phyloP scores from a whole-genome alignment of 352 stramenopile species.

The Phytophthora foliorum region DNA sequence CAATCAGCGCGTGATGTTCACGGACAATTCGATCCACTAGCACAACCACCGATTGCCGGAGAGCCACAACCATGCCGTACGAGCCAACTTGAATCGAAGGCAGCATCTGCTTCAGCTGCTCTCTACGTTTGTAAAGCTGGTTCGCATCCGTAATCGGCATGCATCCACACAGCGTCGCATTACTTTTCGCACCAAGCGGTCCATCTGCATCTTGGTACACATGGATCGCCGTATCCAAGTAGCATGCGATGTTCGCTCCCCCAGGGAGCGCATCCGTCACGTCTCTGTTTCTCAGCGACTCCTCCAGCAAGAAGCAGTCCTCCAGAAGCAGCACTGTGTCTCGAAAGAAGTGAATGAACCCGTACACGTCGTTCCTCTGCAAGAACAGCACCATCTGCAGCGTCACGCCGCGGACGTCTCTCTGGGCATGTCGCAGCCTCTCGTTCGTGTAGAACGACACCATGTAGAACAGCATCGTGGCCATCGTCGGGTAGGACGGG shows the following conservation, averaged over 20 bases:
- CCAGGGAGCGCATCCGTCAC: conserved; percentile 23
- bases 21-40: conserved; percentile 45
- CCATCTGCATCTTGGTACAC: conserved; percentile 72
- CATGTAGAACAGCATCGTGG: conserved; percentile 82
- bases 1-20: conserved; percentile 45
- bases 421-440: conserved; percentile 45
- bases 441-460: conserved; percentile 72
- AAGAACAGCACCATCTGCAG: conserved; percentile 68
- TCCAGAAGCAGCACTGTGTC: conserved; percentile 63
- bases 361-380: conserved; percentile 60
- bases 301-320: conserved; percentile 68
- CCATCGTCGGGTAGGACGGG: conserved; percentile 57
- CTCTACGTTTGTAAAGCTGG: conserved; percentile 41
- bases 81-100: conserved; percentile 57
- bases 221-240: conserved; percentile 69
- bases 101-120: conserved; percentile 62
- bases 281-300: conserved; percentile 47
- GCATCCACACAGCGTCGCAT: conserved; percentile 55
- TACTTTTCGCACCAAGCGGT: conserved; percentile 47
- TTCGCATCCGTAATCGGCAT: conserved; percentile 41
- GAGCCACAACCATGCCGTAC: conserved; percentile 41
- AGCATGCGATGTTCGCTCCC: conserved; percentile 51
- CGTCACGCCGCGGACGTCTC: conserved; percentile 55
- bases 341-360: conserved; percentile 73
- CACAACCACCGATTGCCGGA: conserved; percentile 46